Base-by-base conservation (phyloP, 352 stramenopile genomes). In the Paralagenidium karlingii region DNA sequence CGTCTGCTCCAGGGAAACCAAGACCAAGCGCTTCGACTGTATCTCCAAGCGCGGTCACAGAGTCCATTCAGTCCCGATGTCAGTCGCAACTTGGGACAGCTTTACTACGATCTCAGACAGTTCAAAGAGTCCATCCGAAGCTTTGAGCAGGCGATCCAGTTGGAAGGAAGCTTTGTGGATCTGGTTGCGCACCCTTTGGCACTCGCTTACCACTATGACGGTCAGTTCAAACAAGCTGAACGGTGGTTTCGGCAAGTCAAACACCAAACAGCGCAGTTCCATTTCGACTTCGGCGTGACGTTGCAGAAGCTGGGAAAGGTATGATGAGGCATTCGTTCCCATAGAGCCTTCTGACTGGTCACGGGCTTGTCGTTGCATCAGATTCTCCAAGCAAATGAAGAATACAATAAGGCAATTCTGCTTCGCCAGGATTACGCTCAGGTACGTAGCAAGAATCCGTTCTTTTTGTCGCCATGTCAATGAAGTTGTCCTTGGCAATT, bases 281-380 rank as follows among this genome's bases (percentile, higher is more conserved):
- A 70, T 46, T 81, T 70, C 24, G 61, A 81, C 39, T 75, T 62
- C 43, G 67, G 47, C 15, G 61, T 75, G 12, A 68, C 60, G 18
- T 51, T 81, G 16, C 51, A 73, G 40, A 41, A 45, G 24, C 52
- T 63, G 8, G 63, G 63, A 47, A 71, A 73, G 58, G 63, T 55
- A 24, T 27, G 36, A 9, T 5, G 13, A 33, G 24, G 27, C 26
- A 20, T 15, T 34, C 43, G n/a, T n/a, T n/a, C n/a, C n/a, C n/a
- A n/a, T n/a, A n/a, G n/a, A n/a, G n/a, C n/a, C n/a, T n/a, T n/a
- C n/a, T n/a, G n/a, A n/a, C n/a, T n/a, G n/a, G n/a, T n/a, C n/a
- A n/a, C n/a, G n/a, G n/a, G n/a, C n/a, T n/a, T 18, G 33, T 13
- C 24, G 24, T 29, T 41, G 15, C n/a, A n/a, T n/a, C 16, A 80